Percentiles rank a stretch among this genome's conserved stretches.
phyloP scores from a whole-genome alignment of 2,329 filamentous ascomycete genomes.

The Cercospora canescens region DNA sequence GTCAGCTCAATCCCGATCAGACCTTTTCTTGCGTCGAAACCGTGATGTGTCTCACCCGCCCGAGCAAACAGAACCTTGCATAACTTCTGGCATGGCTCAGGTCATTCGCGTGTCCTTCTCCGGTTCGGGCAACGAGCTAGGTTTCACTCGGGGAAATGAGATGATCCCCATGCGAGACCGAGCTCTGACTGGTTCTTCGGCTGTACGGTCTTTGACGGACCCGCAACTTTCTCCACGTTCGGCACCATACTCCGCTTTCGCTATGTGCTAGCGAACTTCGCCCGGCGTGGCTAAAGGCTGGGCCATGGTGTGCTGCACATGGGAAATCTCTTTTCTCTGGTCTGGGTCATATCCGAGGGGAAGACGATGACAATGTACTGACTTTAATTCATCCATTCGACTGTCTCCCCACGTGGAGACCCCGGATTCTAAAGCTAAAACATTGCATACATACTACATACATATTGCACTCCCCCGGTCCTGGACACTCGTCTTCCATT shows the following conservation, averaged over 20 bases:
- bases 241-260: not conserved
- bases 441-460: constrained; percentile 1
- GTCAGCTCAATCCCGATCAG: not conserved
- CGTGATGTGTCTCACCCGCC: not conserved
- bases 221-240: constrained; percentile 4
- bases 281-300: constrained; percentile 3
- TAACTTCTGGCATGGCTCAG: not conserved
- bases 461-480: constrained; percentile 3
- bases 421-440: constrained; percentile 6
- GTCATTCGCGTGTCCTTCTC: not conserved
- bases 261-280: constrained; percentile 1
- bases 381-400: constrained; percentile 20
- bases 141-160: not conserved
- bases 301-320: not conserved
- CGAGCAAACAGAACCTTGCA: not conserved
- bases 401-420: constrained; percentile 10
- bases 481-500: not conserved
- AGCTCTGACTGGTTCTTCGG: not conserved
- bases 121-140: not conserved
- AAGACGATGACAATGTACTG: constrained; percentile 3
- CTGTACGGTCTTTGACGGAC: constrained; percentile 7
- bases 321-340: constrained; percentile 22
- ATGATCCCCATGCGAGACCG: not conserved
- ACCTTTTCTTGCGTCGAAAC: not conserved
- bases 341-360: not conserved